phyloP scores from a whole-genome alignment of 345 rosid species.

The Populus deltoides region DNA sequence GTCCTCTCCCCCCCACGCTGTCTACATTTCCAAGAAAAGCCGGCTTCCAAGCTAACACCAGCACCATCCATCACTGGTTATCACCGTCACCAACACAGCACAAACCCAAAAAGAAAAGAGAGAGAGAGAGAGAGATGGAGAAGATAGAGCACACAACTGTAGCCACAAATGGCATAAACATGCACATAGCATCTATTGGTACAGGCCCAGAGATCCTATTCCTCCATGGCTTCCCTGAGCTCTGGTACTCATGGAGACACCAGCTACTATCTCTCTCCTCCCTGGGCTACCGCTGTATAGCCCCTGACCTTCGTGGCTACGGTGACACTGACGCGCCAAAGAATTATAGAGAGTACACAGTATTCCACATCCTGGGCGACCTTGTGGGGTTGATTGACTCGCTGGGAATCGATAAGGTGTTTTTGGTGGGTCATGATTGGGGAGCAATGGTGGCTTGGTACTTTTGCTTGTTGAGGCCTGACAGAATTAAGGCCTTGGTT shows the following conservation, averaged over 20 bases:
- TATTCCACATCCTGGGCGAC: slow-evolving; percentile 48
- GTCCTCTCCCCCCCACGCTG: not conserved
- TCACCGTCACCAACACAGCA: not conserved
- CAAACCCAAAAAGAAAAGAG: not conserved
- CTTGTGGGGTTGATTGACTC: slow-evolving; percentile 47
- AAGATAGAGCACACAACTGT: slow-evolving; percentile 58
- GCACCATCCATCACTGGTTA: too few species aligned
- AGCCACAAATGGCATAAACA: slow-evolving; percentile 56
- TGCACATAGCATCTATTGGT: slow-evolving; percentile 65
- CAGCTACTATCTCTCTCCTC: slow-evolving; percentile 59
- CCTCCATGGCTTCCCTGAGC: slow-evolving; percentile 73
- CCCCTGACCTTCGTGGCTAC: slow-evolving; percentile 76
- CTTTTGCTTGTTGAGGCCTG: slow-evolving; percentile 59
- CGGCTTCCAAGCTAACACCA: not conserved
- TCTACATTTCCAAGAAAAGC: not conserved
- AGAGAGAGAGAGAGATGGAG: slow-evolving; percentile 41
- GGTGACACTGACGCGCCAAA: slow-evolving; percentile 67
- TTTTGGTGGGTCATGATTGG: slow-evolving; percentile 81
- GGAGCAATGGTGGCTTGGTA: slow-evolving; percentile 68
- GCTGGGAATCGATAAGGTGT: slow-evolving; percentile 27
- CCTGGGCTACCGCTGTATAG: slow-evolving; percentile 60
- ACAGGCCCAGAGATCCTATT: slow-evolving; percentile 56
- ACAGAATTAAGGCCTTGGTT: slow-evolving; percentile 66
- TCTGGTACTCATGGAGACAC: slow-evolving; percentile 81
- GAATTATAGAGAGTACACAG: slow-evolving; percentile 37